phyloP scores from a whole-genome alignment of 2,329 filamentous ascomycete species.

The Pestalotiopsis sp. region DNA sequence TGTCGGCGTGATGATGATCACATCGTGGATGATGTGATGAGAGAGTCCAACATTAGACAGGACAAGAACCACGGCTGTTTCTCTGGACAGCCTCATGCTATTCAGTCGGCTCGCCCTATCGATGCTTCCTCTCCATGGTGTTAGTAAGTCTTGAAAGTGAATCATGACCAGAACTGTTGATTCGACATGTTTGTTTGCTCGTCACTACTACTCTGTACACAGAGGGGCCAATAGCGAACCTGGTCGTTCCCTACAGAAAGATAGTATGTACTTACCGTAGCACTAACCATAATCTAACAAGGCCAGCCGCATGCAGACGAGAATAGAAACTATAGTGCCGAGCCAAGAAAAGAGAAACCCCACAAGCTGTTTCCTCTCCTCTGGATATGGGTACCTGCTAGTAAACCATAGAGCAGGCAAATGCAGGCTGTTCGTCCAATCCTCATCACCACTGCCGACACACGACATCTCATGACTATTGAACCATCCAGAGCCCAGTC shows the following conservation, averaged over 20 bases:
- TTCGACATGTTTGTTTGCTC: too few species aligned
- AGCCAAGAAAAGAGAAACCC: background rate
- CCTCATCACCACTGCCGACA: background rate
- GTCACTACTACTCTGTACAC: too few species aligned
- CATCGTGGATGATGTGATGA: background rate
- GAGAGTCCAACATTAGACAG: background rate
- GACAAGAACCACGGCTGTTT: too few species aligned
- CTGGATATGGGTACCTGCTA: background rate
- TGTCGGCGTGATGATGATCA: background rate
- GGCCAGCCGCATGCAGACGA: background rate
- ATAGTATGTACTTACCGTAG: background rate
- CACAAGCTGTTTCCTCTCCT: background rate
- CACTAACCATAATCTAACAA: background rate
- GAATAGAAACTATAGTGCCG: background rate
- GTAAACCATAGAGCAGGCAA: background rate
- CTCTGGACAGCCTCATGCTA: too few species aligned
- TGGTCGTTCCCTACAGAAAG: too few species aligned
- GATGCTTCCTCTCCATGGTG: too few species aligned
- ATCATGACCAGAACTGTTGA: too few species aligned
- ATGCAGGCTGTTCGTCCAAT: background rate
- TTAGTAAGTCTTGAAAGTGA: too few species aligned
- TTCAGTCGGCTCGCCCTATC: too few species aligned
- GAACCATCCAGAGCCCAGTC: background rate
- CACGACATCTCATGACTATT: background rate
- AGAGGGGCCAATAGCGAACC: too few species aligned